Evolutionary conservation across 2,329 filamentous ascomycete species (phyloP).

Genomic region (Macrophomina pseudophaseolina): DNA sequence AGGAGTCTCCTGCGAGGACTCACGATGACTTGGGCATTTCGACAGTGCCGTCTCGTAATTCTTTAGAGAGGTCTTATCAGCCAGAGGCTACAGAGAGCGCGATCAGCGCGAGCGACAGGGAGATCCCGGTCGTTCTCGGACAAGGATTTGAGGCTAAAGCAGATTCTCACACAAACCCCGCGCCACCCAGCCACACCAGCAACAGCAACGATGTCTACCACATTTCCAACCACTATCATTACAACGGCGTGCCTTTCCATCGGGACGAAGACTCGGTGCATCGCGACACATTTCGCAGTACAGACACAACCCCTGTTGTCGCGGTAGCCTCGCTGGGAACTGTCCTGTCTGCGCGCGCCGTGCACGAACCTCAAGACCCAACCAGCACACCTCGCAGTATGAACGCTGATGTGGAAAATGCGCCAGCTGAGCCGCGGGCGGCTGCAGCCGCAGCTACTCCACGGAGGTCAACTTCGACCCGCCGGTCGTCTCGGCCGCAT

Average conservation of each 20-base stretch:
- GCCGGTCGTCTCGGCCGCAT: constrained; percentile 16
- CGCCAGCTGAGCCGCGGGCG: constrained; percentile 6
- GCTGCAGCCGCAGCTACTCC: constrained; percentile 12
- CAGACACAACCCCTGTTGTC: constrained; percentile 40
- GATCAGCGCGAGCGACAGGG: constrained; percentile 22
- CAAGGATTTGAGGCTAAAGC: constrained; percentile 19
- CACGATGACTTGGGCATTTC: constrained; percentile 26
- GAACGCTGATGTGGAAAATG: constrained; percentile 22
- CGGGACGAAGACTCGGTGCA: constrained; percentile 12
- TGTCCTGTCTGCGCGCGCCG: constrained; percentile 38
- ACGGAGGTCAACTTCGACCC: constrained; percentile 11
- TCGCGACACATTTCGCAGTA: constrained; percentile 22
- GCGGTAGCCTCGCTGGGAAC: constrained; percentile 40
- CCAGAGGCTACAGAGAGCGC: constrained; percentile 17
- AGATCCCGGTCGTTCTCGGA: constrained; percentile 19
- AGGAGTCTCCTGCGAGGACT: constrained; percentile 2
- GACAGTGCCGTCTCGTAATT: constrained; percentile 5
- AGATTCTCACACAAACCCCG: constrained; percentile 15
- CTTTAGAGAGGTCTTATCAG: constrained; percentile 6
- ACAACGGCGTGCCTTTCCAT: constrained; percentile 26
- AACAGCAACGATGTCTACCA: constrained; percentile 26
- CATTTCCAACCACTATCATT: constrained; percentile 26
- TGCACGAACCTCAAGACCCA: constrained; percentile 18
- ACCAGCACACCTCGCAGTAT: constrained; percentile 25
- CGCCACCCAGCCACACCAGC: constrained; percentile 21